A percentile compares a stretch with the other conserved stretches of the same genome.
Evolutionary conservation across 208 protist species (phyloP).

Genomic region (Cochliopodium minus): DNA sequence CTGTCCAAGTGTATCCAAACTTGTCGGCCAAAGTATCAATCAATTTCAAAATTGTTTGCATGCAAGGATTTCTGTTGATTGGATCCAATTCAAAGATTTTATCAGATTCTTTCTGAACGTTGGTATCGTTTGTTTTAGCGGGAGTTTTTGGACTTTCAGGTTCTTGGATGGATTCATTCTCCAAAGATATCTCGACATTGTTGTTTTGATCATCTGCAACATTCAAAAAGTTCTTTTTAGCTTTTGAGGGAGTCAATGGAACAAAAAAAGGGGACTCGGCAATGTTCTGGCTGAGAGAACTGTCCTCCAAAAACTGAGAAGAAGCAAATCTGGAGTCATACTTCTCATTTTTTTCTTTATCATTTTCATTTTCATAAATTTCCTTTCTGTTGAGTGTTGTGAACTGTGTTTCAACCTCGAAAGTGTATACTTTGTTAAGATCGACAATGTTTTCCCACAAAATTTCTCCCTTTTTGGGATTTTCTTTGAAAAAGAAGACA

Average conservation of each 20-base stretch:
- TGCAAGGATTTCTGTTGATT: conserved; percentile 35
- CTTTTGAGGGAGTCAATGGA: not conserved
- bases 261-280: not conserved
- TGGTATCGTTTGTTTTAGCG: not conserved
- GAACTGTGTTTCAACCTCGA: conserved; percentile 48
- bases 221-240: too few relatives aligned
- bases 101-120: not conserved
- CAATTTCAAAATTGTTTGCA: conserved; percentile 25
- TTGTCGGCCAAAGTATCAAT: conserved; percentile 25
- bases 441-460: conserved; percentile 51
- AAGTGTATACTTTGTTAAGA: conserved; percentile 9
- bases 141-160: not conserved
- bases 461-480: conserved; percentile 25
- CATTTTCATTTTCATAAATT: conserved; percentile 5
- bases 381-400: conserved; percentile 11
- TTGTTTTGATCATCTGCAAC: not conserved
- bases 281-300: conserved; percentile 26
- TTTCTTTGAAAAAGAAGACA: conserved; percentile 43
- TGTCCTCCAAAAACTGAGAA: conserved; percentile 34
- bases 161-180: not conserved
- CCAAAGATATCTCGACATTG: not conserved
- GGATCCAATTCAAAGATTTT: conserved; percentile 27
- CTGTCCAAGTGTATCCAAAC: not conserved
- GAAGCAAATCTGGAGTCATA: conserved; percentile 23
- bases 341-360: not conserved